Percentiles rank a stretch among this genome's conserved stretches.
Evolutionary conservation across 805 yeast genomes (phyloP).

Genomic region (Saccharomycopsis javanensis): DNA sequence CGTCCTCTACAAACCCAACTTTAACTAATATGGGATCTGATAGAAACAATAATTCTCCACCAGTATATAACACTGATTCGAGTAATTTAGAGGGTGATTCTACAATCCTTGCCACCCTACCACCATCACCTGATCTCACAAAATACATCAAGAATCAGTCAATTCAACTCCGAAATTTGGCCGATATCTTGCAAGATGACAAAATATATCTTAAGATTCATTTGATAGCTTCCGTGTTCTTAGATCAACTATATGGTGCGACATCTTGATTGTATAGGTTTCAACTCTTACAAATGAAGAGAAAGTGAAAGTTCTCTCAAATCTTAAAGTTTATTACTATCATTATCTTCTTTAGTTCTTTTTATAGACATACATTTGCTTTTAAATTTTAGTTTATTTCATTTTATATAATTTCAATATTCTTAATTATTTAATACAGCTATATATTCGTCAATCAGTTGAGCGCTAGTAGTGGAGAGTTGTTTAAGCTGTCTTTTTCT

Average conservation of each 20-base stretch:
- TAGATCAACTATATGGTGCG: not conserved
- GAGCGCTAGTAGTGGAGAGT: too few species aligned
- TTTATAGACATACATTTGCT: not conserved
- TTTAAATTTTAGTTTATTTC: too few species aligned
- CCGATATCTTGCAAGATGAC: constrained; percentile 14
- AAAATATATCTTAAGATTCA: constrained; percentile 14
- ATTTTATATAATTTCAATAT: too few species aligned
- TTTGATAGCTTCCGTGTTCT: constrained; percentile 10
- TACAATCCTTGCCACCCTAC: not conserved
- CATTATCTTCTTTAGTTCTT: not conserved
- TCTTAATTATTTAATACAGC: too few species aligned
- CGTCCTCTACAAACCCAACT: not conserved
- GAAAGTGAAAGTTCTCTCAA: too few species aligned
- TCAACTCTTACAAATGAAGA: not conserved
- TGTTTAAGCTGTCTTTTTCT: too few species aligned
- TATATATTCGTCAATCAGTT: too few species aligned
- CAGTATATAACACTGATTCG: not conserved
- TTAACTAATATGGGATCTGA: not conserved
- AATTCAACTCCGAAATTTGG: constrained; percentile 9
- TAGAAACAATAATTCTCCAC: not conserved
- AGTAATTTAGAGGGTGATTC: not conserved
- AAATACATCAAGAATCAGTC: constrained; percentile 12
- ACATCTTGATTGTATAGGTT: not conserved
- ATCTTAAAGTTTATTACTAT: not conserved
- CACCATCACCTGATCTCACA: constrained; percentile 1